Evolutionary conservation across 2,329 filamentous ascomycete genomes (phyloP).

Genomic region (Helotiales sp.): DNA sequence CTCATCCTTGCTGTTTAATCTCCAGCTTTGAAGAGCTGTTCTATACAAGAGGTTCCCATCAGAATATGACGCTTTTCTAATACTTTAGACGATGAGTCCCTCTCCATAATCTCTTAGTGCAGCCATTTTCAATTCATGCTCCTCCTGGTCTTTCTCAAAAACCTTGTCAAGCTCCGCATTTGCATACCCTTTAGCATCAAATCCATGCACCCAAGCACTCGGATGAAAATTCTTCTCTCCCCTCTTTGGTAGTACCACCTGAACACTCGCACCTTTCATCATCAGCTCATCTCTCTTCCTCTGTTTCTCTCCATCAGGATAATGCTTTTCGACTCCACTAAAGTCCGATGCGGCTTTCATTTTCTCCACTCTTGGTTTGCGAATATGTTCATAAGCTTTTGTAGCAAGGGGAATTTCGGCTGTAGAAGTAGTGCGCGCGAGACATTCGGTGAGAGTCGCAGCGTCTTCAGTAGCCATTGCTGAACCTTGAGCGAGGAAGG

Average conservation of each 20-base stretch:
- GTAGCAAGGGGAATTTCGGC: constrained; percentile 37
- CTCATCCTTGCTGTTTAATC: too few relatives aligned
- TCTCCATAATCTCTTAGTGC: background rate
- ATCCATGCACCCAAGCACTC: background rate
- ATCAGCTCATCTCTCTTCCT: constrained; percentile 1
- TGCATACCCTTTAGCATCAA: background rate
- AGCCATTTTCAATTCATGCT: background rate
- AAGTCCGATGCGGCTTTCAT: constrained; percentile 1
- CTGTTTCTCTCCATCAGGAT: constrained; percentile 1
- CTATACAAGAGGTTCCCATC: too few relatives aligned
- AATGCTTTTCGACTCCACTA: background rate
- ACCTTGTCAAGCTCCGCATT: background rate
- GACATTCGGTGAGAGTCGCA: background rate
- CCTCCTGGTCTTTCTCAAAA: background rate
- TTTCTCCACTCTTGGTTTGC: constrained; percentile 35
- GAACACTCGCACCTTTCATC: background rate
- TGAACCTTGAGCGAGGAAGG: background rate
- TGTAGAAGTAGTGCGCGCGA: constrained; percentile 24
- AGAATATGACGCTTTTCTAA: too few relatives aligned
- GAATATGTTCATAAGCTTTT: constrained; percentile 39
- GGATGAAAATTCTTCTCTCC: background rate
- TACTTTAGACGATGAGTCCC: background rate
- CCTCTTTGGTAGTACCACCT: background rate
- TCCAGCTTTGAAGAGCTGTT: too few relatives aligned
- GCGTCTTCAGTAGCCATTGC: constrained; percentile 7